phyloP scores from a whole-genome alignment of 2,329 filamentous ascomycete genomes.

The Pseudocercospora pini-densiflorae region DNA sequence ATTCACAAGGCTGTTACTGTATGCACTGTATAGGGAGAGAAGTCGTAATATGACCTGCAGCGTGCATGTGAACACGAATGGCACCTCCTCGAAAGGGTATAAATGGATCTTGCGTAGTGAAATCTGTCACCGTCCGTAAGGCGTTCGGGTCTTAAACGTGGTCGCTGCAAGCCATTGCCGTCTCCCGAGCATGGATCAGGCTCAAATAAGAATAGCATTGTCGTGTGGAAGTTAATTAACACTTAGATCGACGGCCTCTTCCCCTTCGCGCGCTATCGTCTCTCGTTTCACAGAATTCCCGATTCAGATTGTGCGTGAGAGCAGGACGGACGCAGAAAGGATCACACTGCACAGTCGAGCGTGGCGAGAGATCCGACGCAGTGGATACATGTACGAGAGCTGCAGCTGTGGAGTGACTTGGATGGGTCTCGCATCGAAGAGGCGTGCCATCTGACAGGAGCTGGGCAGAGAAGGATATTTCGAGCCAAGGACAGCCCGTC shows the following conservation, averaged over 20 bases:
- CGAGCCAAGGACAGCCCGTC: background rate
- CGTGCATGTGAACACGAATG: background rate
- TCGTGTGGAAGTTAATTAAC: background rate
- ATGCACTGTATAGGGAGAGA: too few species aligned
- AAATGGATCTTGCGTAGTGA: background rate
- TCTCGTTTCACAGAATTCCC: background rate
- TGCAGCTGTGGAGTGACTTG: background rate
- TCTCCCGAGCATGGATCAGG: conserved; percentile 7
- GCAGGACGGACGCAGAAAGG: background rate
- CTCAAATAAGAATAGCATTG: conserved; percentile 6
- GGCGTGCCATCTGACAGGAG: background rate
- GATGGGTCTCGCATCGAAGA: background rate
- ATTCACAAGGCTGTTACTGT: too few species aligned
- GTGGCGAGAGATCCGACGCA: background rate
- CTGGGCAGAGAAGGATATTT: background rate
- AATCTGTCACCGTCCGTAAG: background rate
- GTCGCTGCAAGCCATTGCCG: conserved; percentile 4
- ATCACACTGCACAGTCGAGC: background rate
- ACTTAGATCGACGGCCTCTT: background rate
- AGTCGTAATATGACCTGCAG: background rate
- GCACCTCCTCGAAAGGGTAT: background rate
- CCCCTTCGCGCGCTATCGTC: conserved; percentile 1
- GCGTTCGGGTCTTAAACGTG: conserved; percentile 4
- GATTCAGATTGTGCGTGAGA: background rate
- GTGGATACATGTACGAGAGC: background rate